Evolutionary conservation across 2,329 filamentous ascomycete species (phyloP).

Genomic region (Fusarium begoniae): DNA sequence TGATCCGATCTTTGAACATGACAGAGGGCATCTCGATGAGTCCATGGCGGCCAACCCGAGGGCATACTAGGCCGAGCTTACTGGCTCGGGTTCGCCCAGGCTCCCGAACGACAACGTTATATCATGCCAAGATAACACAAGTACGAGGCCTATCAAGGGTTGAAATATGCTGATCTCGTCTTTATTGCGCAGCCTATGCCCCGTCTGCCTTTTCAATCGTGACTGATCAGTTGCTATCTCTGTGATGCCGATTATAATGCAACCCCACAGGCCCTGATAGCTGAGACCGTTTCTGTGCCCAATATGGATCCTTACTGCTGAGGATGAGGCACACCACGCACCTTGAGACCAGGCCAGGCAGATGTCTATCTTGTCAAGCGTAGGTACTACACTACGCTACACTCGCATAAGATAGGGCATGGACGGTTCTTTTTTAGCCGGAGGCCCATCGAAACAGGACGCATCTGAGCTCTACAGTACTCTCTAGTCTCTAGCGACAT

Average conservation of each 20-base stretch:
- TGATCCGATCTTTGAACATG: not conserved
- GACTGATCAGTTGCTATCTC: constrained; percentile 6
- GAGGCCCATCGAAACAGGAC: not conserved
- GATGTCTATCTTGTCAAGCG: constrained; percentile 34
- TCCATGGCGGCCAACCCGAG: constrained; percentile 7
- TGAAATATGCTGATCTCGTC: not conserved
- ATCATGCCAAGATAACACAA: constrained; percentile 7
- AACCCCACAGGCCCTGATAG: constrained; percentile 31
- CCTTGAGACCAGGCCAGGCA: constrained; percentile 13
- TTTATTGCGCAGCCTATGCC: not conserved
- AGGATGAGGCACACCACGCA: constrained; percentile 11
- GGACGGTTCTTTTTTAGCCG: constrained; percentile 29
- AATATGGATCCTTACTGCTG: constrained; percentile 25
- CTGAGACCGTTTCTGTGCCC: constrained; percentile 34
- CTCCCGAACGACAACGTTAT: not conserved
- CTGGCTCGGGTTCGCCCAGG: constrained; percentile 6
- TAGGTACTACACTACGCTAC: constrained; percentile 6
- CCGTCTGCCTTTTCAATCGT: not conserved
- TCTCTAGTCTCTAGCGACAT: not conserved
- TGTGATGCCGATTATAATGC: not conserved
- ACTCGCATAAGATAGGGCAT: constrained; percentile 9
- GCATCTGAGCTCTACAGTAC: not conserved
- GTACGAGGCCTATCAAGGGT: not conserved
- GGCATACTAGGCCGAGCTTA: not conserved
- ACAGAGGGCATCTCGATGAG: constrained; percentile 11